Evolutionary conservation across 495 filamentous ascomycete species (phyloP), one percentile per base, ranked within the genome.

Genomic region (Talaromyces thailandensis): DNA sequence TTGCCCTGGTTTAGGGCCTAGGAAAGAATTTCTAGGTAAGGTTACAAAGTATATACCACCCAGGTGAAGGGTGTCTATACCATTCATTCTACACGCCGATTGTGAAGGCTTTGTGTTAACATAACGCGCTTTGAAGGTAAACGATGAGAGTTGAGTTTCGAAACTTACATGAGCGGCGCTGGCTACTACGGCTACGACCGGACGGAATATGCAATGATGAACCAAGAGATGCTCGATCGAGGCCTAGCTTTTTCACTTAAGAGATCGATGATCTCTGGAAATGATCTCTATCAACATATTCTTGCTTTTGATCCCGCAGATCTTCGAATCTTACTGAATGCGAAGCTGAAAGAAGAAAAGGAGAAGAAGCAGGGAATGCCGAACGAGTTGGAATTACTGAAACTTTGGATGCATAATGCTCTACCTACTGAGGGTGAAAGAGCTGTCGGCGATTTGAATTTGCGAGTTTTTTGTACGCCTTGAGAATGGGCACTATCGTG

Each of bases 131-230:
- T 31, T 53, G 25, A 53, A 55, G 51, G n/a, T 55, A 14, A 28
- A 55, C 9, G 6, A 64, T 8, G 16, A 32, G 2, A 23, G 56
- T 18, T 67, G 2, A 23, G 56, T 18, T 67, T 62, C 12, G 29
- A 53, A 11, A 18, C 23, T 11, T 64, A 64, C 28, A 60, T 64
- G 12, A 51, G 40, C 3, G 62, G 55, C 14, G 62, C 65, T 21
- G 61, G 31, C 3, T 67, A 64, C 53, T 67, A 67, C 21, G 65
- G 65, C 23, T 67, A 64, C 25, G 65, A 67, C 60, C 37, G n/a
- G 2, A 55, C 55, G 26, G 59, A 58, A 12, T 60, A 31, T 25
- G 50, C 59, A 14, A 32, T 26, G 4, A 18, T 62, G 8, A 60
- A 64, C 48, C 48, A 45, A 21, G 11, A 62, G 5, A 28, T 28